Base-by-base conservation (phyloP, 495 filamentous ascomycete species). In the Chaetomium cochliodes region DNA sequence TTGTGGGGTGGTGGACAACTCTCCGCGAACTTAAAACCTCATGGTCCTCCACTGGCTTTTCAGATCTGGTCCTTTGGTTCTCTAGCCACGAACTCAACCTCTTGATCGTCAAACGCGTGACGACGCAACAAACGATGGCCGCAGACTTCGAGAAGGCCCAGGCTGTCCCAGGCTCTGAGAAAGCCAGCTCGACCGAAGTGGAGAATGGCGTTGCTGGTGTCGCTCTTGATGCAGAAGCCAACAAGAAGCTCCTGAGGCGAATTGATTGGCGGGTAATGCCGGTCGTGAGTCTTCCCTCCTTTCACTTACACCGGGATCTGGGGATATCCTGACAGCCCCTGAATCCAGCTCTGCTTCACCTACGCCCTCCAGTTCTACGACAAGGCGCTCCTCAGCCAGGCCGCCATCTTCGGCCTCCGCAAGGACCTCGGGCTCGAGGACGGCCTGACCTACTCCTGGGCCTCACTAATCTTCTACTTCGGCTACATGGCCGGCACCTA, bases 281-380 rank as follows among this genome's bases (percentile, higher is more conserved):
- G 0, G 59, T 61, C 30, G 59, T 61, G 9, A 61, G 59, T 11
- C 5, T 41, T 12, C 12, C 6, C 15, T 7, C 13, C 26, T 15
- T 16, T 22, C 3, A 12, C 33, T 25, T 6, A 18, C 8, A 30
- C 28, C 6, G 6, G 6, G 2, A 30, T 6, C 28, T 30, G 3
- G 16, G 5, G 56, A 25, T 47, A 5, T n/a, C 44, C 44, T 20
- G n/a, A 26, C 11, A 16, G 4, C 28, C 9, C 53, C 20, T 2
- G 39, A 12, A 8, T 22, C 2, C 26, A 61, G 59, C 59, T 61
- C 49, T 61, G 59, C 49, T 61, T 61, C 33, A 61, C 59, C 59
- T 61, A 61, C 33, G 59, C 59, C 28, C 59, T 61, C 30, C 59
- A 61, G 33, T 61, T 52, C 49, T 61, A 61, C 59, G 59, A 61